Evolutionary conservation across 2,329 filamentous ascomycete genomes (phyloP).

Genomic region (Magnaporthales sp.): DNA sequence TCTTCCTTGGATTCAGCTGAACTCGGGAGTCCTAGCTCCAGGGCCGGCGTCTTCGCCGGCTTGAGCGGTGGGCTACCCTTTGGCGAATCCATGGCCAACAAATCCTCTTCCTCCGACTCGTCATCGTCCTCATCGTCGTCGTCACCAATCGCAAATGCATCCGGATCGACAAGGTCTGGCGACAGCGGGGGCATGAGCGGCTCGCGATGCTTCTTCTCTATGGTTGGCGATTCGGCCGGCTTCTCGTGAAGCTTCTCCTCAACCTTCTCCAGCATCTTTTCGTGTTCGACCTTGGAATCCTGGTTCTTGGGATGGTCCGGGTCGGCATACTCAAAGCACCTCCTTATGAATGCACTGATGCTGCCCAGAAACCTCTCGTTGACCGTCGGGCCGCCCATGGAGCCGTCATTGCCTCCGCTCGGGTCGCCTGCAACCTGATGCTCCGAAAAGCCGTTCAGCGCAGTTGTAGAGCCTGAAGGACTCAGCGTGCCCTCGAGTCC

Average conservation of each 20-base stretch:
- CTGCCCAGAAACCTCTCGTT: slow-evolving; percentile 89
- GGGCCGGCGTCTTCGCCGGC: background rate
- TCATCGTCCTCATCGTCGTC: slow-evolving; percentile 53
- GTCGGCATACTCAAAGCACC: slow-evolving; percentile 97
- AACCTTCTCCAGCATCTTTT: slow-evolving; percentile 1
- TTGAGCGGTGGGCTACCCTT: slow-evolving; percentile 26
- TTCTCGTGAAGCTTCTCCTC: slow-evolving; percentile 19
- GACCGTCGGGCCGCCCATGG: slow-evolving; percentile 41
- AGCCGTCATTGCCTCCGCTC: slow-evolving; percentile 3
- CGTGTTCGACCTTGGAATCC: slow-evolving; percentile 15
- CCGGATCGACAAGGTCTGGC: slow-evolving; percentile 21
- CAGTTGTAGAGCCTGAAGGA: slow-evolving; percentile 50
- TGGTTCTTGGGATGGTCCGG: slow-evolving; percentile 68
- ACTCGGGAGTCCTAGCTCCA: background rate
- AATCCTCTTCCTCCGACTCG: slow-evolving; percentile 41
- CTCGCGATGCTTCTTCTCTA: slow-evolving; percentile 13
- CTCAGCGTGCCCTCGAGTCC: slow-evolving; percentile 71
- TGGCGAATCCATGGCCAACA: slow-evolving; percentile 50
- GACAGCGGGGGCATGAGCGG: slow-evolving; percentile 8
- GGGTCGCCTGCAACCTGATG: slow-evolving; percentile 9
- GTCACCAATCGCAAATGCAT: slow-evolving; percentile 68
- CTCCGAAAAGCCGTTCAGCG: slow-evolving; percentile 35
- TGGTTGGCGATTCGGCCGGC: slow-evolving; percentile 2
- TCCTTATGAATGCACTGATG: slow-evolving; percentile 88
- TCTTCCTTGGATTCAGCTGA: background rate